Evolutionary conservation across 495 filamentous ascomycete species (phyloP).

Genomic region (Aspergillus homomorphus): DNA sequence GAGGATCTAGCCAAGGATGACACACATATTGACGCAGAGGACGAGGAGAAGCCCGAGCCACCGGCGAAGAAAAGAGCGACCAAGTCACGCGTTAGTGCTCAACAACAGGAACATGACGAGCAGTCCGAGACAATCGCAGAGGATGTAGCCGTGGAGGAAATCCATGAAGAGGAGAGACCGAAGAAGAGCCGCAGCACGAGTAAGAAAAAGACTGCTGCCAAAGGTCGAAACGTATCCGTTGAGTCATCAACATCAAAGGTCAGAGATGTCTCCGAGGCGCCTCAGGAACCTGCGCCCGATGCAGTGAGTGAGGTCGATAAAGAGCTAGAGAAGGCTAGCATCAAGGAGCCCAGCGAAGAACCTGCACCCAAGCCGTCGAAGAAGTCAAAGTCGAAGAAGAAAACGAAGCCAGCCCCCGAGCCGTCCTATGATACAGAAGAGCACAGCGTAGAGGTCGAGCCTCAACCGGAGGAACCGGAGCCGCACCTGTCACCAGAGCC

Average conservation of each 20-base stretch:
- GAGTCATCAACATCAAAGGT: constrained; percentile 46
- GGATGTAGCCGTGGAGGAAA: constrained; percentile 26
- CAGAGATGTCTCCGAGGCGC: constrained; percentile 20
- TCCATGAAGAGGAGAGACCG: constrained; percentile 24
- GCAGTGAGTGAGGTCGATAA: constrained; percentile 65
- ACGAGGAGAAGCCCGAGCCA: constrained; percentile 31
- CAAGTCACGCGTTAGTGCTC: constrained; percentile 45
- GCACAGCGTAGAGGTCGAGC: constrained; percentile 42
- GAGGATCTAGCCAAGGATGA: constrained; percentile 57
- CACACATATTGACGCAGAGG: constrained; percentile 18
- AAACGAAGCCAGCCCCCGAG: constrained; percentile 33
- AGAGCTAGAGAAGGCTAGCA: constrained; percentile 24
- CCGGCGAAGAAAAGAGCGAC: constrained; percentile 66
- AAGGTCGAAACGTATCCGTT: constrained; percentile 52
- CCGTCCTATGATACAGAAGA: constrained; percentile 35
- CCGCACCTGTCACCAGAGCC: neutral
- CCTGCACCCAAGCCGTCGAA: constrained; percentile 35
- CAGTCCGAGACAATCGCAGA: constrained; percentile 21
- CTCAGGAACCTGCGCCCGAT: constrained; percentile 67
- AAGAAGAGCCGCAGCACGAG: constrained; percentile 38
- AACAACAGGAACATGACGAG: constrained; percentile 24
- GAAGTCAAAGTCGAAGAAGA: constrained; percentile 39
- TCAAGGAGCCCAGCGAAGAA: constrained; percentile 26
- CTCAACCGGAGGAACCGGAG: constrained; percentile 32
- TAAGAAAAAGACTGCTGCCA: constrained; percentile 45